These are phyloP conservation scores for Fraxinus nigra DNA, from an alignment of 305 asterid genomes.

Conservation along the genomic window DNA sequence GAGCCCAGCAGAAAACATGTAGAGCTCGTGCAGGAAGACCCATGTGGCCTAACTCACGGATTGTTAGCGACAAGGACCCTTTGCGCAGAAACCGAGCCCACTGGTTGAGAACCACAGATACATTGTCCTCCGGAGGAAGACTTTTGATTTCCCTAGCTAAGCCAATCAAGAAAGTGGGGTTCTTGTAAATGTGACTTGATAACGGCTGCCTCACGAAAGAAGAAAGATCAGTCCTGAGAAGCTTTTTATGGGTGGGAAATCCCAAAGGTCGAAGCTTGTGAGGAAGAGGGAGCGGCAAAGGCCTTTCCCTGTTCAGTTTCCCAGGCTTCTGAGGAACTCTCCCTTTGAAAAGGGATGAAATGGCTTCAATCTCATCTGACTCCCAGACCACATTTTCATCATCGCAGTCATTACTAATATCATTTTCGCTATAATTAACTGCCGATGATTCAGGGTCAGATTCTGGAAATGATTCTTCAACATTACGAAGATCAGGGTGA, in stretches of 20 bases:
- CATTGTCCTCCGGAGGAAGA: conserved; percentile 56
- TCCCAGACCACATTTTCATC: conserved; percentile 55
- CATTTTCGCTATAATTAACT: conserved; percentile 26
- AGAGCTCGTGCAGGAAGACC: conserved; percentile 69
- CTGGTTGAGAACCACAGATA: conserved; percentile 58
- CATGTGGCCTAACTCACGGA: conserved; percentile 89
- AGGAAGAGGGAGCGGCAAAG: conserved; percentile 73
- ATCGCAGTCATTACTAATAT: background rate
- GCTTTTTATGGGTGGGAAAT: conserved; percentile 60
- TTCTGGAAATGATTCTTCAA: conserved; percentile 21
- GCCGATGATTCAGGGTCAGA: conserved; percentile 18
- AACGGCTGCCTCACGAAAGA: conserved; percentile 44
- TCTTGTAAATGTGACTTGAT: conserved; percentile 68
- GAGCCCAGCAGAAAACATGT: conserved; percentile 76
- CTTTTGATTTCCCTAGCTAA: conserved; percentile 69
- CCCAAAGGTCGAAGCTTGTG: conserved; percentile 68
- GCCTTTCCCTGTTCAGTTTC: conserved; percentile 53
- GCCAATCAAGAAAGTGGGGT: conserved; percentile 75
- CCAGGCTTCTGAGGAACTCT: conserved; percentile 90
- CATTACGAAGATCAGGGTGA: conserved; percentile 33
- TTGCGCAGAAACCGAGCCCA: conserved; percentile 79
- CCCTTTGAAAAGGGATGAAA: conserved; percentile 80
- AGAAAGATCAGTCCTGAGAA: conserved; percentile 42
- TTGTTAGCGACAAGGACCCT: conserved; percentile 78
- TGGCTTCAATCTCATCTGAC: conserved; percentile 75